Evolutionary conservation across 2,329 filamentous ascomycete genomes (phyloP).

Genomic region (Diaporthe longicolla): DNA sequence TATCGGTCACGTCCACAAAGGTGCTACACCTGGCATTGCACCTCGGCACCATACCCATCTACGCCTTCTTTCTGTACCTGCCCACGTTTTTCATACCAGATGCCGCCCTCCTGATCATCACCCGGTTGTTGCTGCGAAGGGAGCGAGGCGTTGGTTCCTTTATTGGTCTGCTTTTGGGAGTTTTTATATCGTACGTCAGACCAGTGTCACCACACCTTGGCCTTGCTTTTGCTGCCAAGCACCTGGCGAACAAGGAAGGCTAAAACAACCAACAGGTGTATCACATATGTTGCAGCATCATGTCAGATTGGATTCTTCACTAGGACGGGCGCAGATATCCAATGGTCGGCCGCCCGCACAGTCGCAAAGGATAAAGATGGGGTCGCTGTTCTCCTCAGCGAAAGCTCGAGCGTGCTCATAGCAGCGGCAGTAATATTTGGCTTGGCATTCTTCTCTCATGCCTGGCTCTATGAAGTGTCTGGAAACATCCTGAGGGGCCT

Average conservation of each 20-base stretch:
- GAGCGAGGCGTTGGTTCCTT: constrained; percentile 34
- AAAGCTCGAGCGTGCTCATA: constrained; percentile 30
- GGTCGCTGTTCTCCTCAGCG: constrained; percentile 25
- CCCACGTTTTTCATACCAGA: constrained; percentile 31
- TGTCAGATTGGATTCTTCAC: constrained; percentile 29
- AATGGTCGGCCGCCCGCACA: constrained; percentile 17
- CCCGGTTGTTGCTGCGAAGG: constrained; percentile 11
- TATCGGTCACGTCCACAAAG: constrained; percentile 19
- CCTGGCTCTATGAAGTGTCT: constrained; percentile 27
- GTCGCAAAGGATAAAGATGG: constrained; percentile 28
- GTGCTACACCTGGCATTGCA: constrained; percentile 22
- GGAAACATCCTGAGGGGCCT: constrained; percentile 25
- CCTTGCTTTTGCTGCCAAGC: background rate
- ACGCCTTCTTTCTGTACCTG: constrained; percentile 26
- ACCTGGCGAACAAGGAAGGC: background rate
- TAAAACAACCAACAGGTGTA: constrained; percentile 7
- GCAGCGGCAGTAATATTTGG: constrained; percentile 18
- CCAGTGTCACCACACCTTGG: background rate
- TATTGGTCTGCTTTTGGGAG: constrained; percentile 23
- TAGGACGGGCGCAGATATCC: constrained; percentile 26
- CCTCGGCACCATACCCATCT: constrained; percentile 24
- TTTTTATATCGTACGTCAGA: constrained; percentile 28
- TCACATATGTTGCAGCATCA: constrained; percentile 24
- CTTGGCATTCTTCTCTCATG: constrained; percentile 27
- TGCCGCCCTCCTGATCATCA: constrained; percentile 12